Evolutionary conservation across 139 green algal genomes (phyloP).

Genomic region (Chlamydomonas sphaeroides): DNA sequence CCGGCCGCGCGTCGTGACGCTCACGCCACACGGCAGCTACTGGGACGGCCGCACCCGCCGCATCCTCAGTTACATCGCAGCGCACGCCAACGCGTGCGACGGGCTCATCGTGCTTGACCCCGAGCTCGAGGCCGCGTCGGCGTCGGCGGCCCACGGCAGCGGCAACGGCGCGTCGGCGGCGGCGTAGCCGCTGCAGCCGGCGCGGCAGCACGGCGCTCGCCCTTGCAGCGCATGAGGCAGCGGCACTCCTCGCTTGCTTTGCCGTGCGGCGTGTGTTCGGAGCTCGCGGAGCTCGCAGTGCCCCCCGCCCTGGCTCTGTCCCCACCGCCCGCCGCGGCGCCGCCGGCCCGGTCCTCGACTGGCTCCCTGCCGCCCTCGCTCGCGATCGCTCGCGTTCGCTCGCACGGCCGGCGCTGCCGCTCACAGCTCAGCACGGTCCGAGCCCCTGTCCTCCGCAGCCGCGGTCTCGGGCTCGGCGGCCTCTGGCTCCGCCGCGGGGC

Average conservation of each 20-base stretch:
- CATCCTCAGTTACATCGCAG: constrained; percentile 28
- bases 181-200: no score
- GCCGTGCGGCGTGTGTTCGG: background rate
- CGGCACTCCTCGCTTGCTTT: background rate
- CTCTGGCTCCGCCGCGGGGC: no score
- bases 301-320: background rate
- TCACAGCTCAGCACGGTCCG: no score
- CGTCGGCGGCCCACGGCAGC: background rate
- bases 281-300: background rate
- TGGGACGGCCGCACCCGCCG: constrained; percentile 17
- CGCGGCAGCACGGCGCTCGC: no score
- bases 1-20: constrained; percentile 9
- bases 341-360: background rate
- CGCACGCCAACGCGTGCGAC: constrained; percentile 33
- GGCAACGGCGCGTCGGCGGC: background rate
- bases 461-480: no score
- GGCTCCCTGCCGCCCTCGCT: no score
- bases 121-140: background rate
- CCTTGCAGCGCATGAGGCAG: background rate
- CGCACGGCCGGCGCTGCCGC: no score
- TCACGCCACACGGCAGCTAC: constrained; percentile 26
- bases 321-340: background rate
- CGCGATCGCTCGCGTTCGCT: no score
- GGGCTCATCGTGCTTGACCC: constrained; percentile 1
- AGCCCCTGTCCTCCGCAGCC: no score